A percentile compares a stretch with the other conserved stretches of the same genome.
Evolutionary conservation across 345 rosid genomes (phyloP).

Genomic region (Euphorbia tirucalli): DNA sequence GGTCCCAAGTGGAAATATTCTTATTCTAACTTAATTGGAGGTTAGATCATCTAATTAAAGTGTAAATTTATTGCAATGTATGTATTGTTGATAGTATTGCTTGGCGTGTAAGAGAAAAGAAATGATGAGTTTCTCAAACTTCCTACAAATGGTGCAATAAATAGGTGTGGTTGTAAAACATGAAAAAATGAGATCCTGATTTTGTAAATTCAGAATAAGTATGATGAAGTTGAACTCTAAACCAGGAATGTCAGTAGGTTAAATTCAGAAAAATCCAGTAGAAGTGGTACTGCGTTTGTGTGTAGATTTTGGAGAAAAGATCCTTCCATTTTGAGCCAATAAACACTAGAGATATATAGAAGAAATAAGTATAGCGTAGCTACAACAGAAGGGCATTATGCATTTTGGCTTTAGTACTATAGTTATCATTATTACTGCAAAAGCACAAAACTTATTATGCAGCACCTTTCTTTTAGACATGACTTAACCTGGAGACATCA

Average conservation of each 20-base stretch:
- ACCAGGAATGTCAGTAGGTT: background rate
- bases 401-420: background rate
- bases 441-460: background rate
- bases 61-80: background rate
- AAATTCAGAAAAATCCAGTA: background rate
- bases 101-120: conserved; percentile 23
- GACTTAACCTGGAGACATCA: conserved; percentile 18
- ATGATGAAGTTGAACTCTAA: background rate
- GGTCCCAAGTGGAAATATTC: too few species aligned
- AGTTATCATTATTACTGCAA: conserved; percentile 8
- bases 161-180: background rate
- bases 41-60: too few species aligned
- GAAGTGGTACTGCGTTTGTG: background rate
- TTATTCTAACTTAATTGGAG: too few species aligned
- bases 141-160: background rate
- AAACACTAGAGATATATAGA: background rate
- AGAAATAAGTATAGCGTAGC: background rate
- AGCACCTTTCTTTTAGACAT: conserved; percentile 10
- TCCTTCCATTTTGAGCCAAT: conserved; percentile 7
- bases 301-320: background rate
- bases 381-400: background rate
- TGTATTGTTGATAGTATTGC: background rate
- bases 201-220: background rate
- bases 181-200: background rate
- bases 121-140: conserved; percentile 15